Conservation (phyloP, 176 grass and related monocot genomes). For the Paspalum vaginatum region DNA sequence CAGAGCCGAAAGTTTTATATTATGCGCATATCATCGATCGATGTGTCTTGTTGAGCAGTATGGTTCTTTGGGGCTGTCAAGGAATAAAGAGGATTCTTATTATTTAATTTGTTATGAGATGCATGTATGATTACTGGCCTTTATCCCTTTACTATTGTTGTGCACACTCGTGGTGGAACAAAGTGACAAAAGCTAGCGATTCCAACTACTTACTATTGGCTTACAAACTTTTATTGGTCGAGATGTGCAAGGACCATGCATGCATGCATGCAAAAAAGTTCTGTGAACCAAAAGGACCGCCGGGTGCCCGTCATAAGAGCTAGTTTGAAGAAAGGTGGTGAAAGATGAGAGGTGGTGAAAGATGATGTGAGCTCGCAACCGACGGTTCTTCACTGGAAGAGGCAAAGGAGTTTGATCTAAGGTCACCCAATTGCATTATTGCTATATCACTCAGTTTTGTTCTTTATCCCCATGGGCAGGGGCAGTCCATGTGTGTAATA, state of each 20-base stretch:
- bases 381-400: not conserved
- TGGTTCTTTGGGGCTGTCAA: not conserved
- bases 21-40: not conserved
- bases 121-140: not conserved
- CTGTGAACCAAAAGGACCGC: conserved; percentile 16
- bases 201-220: not conserved
- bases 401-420: not conserved
- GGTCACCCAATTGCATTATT: not conserved
- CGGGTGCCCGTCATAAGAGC: conserved; percentile 18
- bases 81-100: not conserved
- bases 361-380: conserved; percentile 40
- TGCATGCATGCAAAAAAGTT: not conserved
- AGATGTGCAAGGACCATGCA: not conserved
- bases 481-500: conserved; percentile 21
- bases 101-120: not conserved
- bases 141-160: conserved; percentile 28
- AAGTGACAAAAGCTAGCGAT: not conserved
- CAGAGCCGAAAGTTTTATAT: not conserved
- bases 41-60: not conserved
- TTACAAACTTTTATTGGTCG: conserved; percentile 2
- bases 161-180: not conserved
- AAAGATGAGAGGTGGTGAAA: not conserved
- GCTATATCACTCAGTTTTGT: not conserved
- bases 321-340: conserved; percentile 3
- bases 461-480: not conserved